A percentile compares a stretch with the other conserved stretches of the same genome.
phyloP scores from a whole-genome alignment of 306 rosid genomes.

The Castanea crenata region DNA sequence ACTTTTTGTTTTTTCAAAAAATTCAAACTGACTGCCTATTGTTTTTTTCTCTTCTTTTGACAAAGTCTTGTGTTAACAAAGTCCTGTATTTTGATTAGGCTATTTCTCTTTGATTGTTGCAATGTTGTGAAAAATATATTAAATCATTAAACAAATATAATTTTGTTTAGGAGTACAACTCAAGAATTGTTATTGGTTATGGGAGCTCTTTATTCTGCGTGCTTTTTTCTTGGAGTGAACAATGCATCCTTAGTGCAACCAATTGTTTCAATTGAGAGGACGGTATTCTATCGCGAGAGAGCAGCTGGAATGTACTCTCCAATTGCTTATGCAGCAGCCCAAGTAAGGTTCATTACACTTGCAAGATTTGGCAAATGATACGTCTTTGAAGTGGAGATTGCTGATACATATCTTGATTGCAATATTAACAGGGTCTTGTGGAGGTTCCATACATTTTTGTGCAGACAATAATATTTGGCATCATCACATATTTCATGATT shows the following conservation, averaged over 20 bases:
- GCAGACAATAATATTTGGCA: constrained; percentile 63
- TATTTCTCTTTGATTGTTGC: not conserved
- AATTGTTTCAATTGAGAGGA: constrained; percentile 78
- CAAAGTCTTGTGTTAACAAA: too few species aligned
- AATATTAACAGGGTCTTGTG: constrained; percentile 51
- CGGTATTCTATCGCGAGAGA: constrained; percentile 82
- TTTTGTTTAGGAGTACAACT: constrained; percentile 48
- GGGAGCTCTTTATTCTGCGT: constrained; percentile 78
- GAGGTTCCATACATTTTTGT: constrained; percentile 78
- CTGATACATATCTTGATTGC: not conserved
- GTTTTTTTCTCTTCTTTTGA: too few species aligned
- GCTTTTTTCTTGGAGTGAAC: constrained; percentile 80
- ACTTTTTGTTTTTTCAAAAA: too few species aligned
- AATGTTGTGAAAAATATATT: not conserved
- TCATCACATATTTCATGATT: constrained; percentile 80
- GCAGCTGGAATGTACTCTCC: constrained; percentile 96
- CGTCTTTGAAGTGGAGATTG: not conserved
- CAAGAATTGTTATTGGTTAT: constrained; percentile 49
- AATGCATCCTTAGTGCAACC: constrained; percentile 90
- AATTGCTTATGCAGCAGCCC: constrained; percentile 76
- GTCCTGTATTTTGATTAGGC: not conserved
- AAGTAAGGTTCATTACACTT: constrained; percentile 39
- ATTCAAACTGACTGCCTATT: too few species aligned
- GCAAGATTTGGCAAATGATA: constrained; percentile 1
- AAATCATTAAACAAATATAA: not conserved